Base-by-base conservation (phyloP, 2,329 filamentous ascomycete genomes). In the Chaetomium sp. region DNA sequence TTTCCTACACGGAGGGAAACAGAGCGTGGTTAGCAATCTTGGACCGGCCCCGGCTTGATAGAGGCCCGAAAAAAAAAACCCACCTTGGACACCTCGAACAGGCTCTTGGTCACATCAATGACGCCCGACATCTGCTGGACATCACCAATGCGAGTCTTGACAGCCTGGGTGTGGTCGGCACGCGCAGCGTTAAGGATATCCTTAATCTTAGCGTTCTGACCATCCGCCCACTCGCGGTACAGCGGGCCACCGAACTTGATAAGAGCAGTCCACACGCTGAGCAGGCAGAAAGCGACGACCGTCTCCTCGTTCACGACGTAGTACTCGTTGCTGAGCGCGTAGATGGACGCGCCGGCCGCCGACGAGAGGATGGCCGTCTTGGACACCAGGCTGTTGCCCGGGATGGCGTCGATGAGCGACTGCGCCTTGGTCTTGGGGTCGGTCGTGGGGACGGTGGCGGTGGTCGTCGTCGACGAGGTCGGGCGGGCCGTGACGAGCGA, bases 261-360 rank as follows among this genome's bases (percentile, higher is more conserved):
- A 68, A 96, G 82, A 61, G 86, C 90, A 70, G 81, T 87, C 87
- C 95, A 99, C 71, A 97, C 89, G 72, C 87, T 90, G 71, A 97
- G 79, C 69, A 99, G 81, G 74, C 88, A 94, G 78, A 99, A 84
- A 65, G 89, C 89, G 70, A 95, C 89, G 71, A 99, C 88, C 62
- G 91, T 88, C 81, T 99, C 94, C 82, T 99, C 94, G 80, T 99
- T 99, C 77, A 99, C 82, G 73, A 99, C 91, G 78, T 96, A 97
- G 81, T 97, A 91, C 84, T 99, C 94, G 79, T 95, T 99, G 86
- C 89, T 95, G 78, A 99, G 91, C 70, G 91, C 94, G 72, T 94
- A 95, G 74, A 95, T 83, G 69, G 89, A 91, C 67, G 95, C 76
- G 77, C 88, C 92, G 69, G 94, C 89, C 64, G 87, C 87, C 68